Evolutionary conservation across 108 stramenopile species (phyloP).

Genomic region (Pseudonitzschia multiseries): DNA sequence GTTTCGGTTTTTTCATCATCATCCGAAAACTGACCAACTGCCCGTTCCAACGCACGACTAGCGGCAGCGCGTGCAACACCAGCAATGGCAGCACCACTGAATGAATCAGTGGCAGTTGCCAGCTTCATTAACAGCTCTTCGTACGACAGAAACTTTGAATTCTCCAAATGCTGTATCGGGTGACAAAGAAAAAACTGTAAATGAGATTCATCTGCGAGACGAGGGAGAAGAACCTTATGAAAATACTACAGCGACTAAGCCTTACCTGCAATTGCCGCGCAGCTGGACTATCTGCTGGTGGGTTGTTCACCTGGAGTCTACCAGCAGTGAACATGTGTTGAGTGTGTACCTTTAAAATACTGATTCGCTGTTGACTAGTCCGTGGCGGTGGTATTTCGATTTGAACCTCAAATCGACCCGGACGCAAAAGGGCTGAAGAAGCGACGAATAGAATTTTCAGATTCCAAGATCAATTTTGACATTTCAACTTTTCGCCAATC

Average conservation of each 20-base stretch:
- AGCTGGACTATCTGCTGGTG: conserved; percentile 60
- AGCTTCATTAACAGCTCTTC: conserved; percentile 59
- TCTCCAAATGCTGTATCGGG: conserved; percentile 1
- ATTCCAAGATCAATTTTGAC: not conserved
- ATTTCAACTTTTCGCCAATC: not conserved
- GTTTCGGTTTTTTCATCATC: conserved; percentile 12
- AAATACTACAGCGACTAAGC: not conserved
- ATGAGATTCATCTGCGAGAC: not conserved
- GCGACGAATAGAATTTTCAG: not conserved
- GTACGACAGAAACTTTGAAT: conserved; percentile 20
- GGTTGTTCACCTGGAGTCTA: conserved; percentile 68
- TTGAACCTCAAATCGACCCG: conserved; percentile 87
- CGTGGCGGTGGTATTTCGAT: conserved; percentile 82
- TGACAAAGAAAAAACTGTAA: not conserved
- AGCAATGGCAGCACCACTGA: conserved; percentile 78
- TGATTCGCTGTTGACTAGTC: conserved; percentile 64
- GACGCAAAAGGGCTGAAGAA: conserved; percentile 62
- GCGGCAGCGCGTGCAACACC: conserved; percentile 82
- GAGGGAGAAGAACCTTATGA: not conserved
- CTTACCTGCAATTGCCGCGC: conserved; percentile 30
- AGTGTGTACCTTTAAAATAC: conserved; percentile 80
- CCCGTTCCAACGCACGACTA: conserved; percentile 71
- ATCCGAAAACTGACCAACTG: conserved; percentile 55
- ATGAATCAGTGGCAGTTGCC: conserved; percentile 69
- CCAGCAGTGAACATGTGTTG: conserved; percentile 70